Evolutionary conservation across 139 green algal species (phyloP).

Genomic region (Chara braunii): DNA sequence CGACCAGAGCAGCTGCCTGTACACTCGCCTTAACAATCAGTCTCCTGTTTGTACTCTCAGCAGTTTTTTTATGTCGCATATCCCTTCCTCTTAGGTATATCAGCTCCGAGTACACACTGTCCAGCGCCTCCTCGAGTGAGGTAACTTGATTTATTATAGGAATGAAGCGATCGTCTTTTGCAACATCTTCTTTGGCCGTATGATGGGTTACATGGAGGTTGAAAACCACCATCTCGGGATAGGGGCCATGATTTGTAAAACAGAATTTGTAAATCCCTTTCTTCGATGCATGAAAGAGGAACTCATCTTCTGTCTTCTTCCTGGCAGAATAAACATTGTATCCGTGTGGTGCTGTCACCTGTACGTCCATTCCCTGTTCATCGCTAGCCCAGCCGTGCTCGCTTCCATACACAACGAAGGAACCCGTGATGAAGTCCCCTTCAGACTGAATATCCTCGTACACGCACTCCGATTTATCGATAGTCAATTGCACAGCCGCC

Average conservation of each 20-base stretch:
- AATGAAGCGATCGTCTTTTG: conserved; percentile 35
- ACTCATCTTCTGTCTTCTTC: conserved; percentile 13
- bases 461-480: conserved; percentile 8
- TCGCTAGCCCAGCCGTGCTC: not conserved
- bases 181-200: conserved; percentile 11
- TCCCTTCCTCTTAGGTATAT: no score
- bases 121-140: no score
- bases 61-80: no score
- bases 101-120: no score
- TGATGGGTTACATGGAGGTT: conserved; percentile 22
- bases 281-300: conserved; percentile 15
- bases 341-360: conserved; percentile 20
- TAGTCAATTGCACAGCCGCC: conserved; percentile 1
- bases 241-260: conserved; percentile 32
- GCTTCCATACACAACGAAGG: conserved; percentile 10
- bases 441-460: conserved; percentile 4
- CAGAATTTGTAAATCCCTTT: conserved; percentile 36
- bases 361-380: not conserved
- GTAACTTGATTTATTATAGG: no score
- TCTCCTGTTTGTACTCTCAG: no score
- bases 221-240: conserved; percentile 19
- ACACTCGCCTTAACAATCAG: no score
- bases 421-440: conserved; percentile 8
- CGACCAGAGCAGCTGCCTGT: no score
- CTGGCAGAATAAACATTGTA: conserved; percentile 26